These are phyloP conservation scores for Coccinonectria pachysandricola DNA, from an alignment of 2,329 filamentous ascomycete species.

Conservation along the genomic window DNA sequence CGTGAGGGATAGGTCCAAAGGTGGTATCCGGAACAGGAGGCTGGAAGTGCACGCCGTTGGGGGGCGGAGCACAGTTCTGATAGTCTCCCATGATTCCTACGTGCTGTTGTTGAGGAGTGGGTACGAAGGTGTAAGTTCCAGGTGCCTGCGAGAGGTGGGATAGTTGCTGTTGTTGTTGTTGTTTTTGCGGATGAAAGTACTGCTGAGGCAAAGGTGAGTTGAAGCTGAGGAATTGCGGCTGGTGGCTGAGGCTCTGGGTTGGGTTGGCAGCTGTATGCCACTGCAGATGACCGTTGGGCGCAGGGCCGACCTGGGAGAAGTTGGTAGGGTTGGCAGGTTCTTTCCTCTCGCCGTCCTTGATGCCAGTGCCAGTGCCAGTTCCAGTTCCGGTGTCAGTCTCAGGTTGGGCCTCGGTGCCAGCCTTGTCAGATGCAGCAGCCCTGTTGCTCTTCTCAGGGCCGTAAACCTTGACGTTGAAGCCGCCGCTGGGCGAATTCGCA, in stretches of 20 bases:
- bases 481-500: slow-evolving; percentile 16
- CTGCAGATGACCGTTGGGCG: slow-evolving; percentile 15
- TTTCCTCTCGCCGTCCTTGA: slow-evolving; percentile 1
- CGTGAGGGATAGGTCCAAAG: slow-evolving; percentile 43
- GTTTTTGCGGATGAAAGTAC: slow-evolving; percentile 3
- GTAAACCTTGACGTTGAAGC: slow-evolving; percentile 11
- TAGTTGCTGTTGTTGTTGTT: slow-evolving; percentile 3
- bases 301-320: slow-evolving; percentile 21
- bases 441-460: slow-evolving; percentile 4
- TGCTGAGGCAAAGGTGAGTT: slow-evolving; percentile 6
- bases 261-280: slow-evolving; percentile 27
- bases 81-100: slow-evolving; percentile 30
- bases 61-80: slow-evolving; percentile 31
- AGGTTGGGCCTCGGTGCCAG: slow-evolving; percentile 4
- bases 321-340: slow-evolving; percentile 7
- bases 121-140: slow-evolving; percentile 18
- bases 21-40: slow-evolving; percentile 49
- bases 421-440: no score
- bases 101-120: slow-evolving; percentile 11
- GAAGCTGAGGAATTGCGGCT: slow-evolving; percentile 13
- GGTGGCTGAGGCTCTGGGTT: slow-evolving; percentile 21
- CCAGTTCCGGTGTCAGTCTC: no score
- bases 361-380: neutral
- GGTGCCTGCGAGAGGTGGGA: slow-evolving; percentile 2
- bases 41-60: slow-evolving; percentile 41